These are phyloP conservation scores for Candida neerlandica DNA, from an alignment of 1,139 yeast species.

Conservation along the genomic window DNA sequence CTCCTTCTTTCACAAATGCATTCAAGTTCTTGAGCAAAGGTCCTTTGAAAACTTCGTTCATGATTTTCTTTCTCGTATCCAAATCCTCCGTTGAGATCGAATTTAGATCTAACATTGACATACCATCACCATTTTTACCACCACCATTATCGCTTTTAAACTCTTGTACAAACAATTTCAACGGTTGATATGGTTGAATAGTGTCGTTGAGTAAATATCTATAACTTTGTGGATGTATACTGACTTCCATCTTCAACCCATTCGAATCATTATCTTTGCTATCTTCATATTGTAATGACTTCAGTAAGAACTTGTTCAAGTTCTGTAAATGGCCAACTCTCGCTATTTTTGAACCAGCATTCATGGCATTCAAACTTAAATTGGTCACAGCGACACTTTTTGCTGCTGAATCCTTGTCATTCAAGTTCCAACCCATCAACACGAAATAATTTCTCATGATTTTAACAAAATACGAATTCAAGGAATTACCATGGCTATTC, in stretches of 20 bases:
- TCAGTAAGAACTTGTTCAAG: conserved; percentile 39
- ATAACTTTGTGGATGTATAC: conserved; percentile 47
- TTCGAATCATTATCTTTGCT: conserved; percentile 8
- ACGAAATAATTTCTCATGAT: conserved; percentile 58
- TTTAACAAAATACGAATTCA: conserved; percentile 60
- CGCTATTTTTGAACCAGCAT: conserved; percentile 41
- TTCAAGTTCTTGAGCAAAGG: conserved; percentile 56
- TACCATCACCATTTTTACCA: conserved; percentile 30
- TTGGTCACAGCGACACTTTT: conserved; percentile 50
- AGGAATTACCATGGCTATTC: conserved; percentile 49
- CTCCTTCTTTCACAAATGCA: conserved; percentile 66
- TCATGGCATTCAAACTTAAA: conserved; percentile 35
- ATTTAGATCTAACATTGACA: conserved; percentile 33
- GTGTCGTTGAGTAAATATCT: conserved; percentile 54
- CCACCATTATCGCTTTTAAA: conserved; percentile 9
- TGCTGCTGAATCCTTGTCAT: conserved; percentile 40
- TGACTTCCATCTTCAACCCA: conserved; percentile 4
- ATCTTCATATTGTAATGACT: conserved; percentile 35
- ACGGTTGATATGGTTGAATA: conserved; percentile 57
- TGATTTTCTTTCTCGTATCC: conserved; percentile 58
- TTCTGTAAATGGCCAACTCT: conserved; percentile 47
- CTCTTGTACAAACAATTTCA: conserved; percentile 53
- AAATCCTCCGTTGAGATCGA: conserved; percentile 55
- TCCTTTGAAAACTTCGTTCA: conserved; percentile 53
- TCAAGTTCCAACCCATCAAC: conserved; percentile 62